Evolutionary conservation across 805 yeast genomes (phyloP), one percentile per base, ranked within the genome.

Genomic region (Wickerhamomyces chambardii): DNA sequence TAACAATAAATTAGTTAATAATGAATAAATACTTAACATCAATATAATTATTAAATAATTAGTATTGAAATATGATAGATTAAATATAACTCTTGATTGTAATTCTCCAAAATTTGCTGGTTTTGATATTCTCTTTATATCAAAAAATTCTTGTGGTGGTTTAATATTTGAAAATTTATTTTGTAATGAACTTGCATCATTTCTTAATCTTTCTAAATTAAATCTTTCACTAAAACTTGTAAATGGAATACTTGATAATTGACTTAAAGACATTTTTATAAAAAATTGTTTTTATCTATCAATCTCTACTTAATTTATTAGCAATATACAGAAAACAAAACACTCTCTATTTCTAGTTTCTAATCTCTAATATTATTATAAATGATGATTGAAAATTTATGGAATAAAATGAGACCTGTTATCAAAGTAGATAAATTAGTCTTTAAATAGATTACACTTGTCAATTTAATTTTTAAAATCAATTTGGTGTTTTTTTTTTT

Each of bases 131-230:
- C 95, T 79, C 59, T 87, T 83, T 53, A 84, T 61, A 56, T 92
- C 97, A 53, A 92, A 85, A 56, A 92, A 92, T 57, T 92, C 98
- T 59, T 82, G 92, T 29, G 94, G 89, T 27, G 97, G 85, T 53
- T 84, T 80, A 41, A 92, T 59, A 49, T 83, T 74, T 32, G 92
- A 61, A 42, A 87, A 65, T 43, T 78, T 73, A 28, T 68, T 51
- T 53, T 81, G 85, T 33, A 90, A 46, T 3, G 77, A 47, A 22
- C 59, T 62, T 17, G 75, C 59, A 43, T 74, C 79, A 29, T 53
- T 53, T 41, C 61, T 63, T 18, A 73, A 43, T 43, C 68, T 63
- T 15, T 73, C 84, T 17, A 72, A 40, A 45, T 63, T 71, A 42
- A 76, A 50, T 37, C 68, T 55, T 32, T 75, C 78, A 26, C 70